These are phyloP conservation scores for Hirsutella minnesotensis DNA, from an alignment of 2,329 filamentous ascomycete species.

Conservation along the genomic window DNA sequence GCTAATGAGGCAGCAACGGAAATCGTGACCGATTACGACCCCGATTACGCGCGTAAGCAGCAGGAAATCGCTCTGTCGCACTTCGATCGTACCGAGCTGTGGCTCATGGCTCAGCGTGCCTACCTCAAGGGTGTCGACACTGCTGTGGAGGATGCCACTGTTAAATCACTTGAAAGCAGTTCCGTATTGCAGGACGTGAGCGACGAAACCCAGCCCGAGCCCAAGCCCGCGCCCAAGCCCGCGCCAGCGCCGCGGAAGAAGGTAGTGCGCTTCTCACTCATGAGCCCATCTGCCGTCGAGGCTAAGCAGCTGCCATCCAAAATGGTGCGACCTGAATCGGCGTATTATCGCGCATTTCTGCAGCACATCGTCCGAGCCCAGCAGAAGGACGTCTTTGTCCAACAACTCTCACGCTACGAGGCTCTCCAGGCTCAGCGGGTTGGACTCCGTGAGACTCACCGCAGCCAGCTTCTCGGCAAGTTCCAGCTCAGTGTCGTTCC, in stretches of 20 bases:
- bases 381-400: conserved; percentile 66
- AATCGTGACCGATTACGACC: conserved; percentile 60
- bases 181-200: conserved; percentile 16
- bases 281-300: conserved; percentile 29
- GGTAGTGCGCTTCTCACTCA: conserved; percentile 61
- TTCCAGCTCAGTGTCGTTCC: conserved; percentile 64
- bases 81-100: conserved; percentile 72
- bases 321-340: conserved; percentile 51
- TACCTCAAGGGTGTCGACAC: conserved; percentile 62
- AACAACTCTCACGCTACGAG: conserved; percentile 76
- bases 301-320: conserved; percentile 40
- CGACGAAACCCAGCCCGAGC: conserved; percentile 13
- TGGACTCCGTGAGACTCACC: conserved; percentile 59
- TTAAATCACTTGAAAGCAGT: conserved; percentile 23
- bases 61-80: conserved; percentile 60
- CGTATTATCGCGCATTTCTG: conserved; percentile 83
- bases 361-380: conserved; percentile 56
- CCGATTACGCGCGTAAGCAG: conserved; percentile 63
- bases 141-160: conserved; percentile 24
- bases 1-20: conserved; percentile 50
- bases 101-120: conserved; percentile 71
- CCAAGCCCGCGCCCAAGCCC: conserved; percentile 12
- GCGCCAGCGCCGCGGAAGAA: conserved; percentile 43
- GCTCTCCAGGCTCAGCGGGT: conserved; percentile 75
- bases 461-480: conserved; percentile 73